Evolutionary conservation across 1,139 yeast species (phyloP).

Genomic region (Protomyces inouyei): DNA sequence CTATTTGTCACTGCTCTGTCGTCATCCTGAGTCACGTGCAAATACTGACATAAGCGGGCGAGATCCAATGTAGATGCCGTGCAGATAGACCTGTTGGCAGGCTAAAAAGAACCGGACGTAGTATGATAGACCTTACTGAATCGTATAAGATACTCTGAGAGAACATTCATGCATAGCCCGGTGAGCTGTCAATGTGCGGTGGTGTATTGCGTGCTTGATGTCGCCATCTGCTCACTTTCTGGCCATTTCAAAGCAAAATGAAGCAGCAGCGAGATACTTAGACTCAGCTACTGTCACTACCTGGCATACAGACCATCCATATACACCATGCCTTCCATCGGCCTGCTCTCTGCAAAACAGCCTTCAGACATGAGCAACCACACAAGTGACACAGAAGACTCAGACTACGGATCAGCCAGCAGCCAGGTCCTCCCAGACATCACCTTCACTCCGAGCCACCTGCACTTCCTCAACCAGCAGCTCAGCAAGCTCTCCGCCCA

Average conservation of each 20-base stretch:
- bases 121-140: too few relatives aligned
- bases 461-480: conserved; percentile 49
- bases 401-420: conserved; percentile 23
- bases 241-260: background rate
- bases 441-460: conserved; percentile 32
- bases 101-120: too few relatives aligned
- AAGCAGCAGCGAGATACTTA: background rate
- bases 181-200: background rate
- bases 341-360: background rate
- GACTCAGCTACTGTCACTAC: too few relatives aligned
- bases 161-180: background rate
- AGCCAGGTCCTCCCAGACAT: conserved; percentile 26
- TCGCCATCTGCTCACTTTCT: background rate
- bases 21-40: too few relatives aligned
- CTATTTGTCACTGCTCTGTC: too few relatives aligned
- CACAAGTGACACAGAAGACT: conserved; percentile 18
- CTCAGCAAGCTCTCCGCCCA: conserved; percentile 57
- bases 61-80: too few relatives aligned
- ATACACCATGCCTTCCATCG: conserved; percentile 12
- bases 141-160: too few relatives aligned
- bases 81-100: too few relatives aligned
- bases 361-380: conserved; percentile 5
- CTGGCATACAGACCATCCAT: background rate
- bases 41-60: too few relatives aligned
- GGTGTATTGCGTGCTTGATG: background rate